phyloP scores from a whole-genome alignment of 208 protist species.

The Acanthamoeba healyi region DNA sequence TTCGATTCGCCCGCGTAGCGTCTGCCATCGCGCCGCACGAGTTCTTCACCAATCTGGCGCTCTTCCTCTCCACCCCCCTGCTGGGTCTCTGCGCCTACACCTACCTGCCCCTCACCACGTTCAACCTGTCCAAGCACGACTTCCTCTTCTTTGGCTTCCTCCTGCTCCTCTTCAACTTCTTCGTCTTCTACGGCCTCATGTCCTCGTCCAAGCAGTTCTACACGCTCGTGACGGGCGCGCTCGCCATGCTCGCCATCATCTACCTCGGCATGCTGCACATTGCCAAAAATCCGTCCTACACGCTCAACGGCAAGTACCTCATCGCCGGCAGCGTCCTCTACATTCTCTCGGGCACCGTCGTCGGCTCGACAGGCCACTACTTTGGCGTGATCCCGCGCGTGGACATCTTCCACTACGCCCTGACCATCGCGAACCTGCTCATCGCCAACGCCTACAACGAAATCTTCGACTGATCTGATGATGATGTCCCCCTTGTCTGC shows the following conservation, averaged over 20 bases:
- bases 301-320: constrained; percentile 44
- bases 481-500: neutral
- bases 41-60: constrained; percentile 70
- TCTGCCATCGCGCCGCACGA: neutral
- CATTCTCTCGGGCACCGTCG: constrained; percentile 5
- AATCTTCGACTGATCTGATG: constrained; percentile 3
- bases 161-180: constrained; percentile 51
- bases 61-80: constrained; percentile 47
- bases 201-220: constrained; percentile 38
- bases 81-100: constrained; percentile 49
- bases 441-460: constrained; percentile 26
- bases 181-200: constrained; percentile 60
- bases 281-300: neutral
- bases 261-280: constrained; percentile 59
- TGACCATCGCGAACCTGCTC: constrained; percentile 13
- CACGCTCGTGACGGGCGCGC: constrained; percentile 25
- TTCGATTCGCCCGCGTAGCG: constrained; percentile 45
- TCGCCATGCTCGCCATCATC: constrained; percentile 35
- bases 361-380: constrained; percentile 55
- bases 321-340: constrained; percentile 25
- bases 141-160: constrained; percentile 40
- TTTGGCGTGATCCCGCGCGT: constrained; percentile 32
- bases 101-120: neutral
- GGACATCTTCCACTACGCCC: constrained; percentile 62
- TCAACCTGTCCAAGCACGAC: constrained; percentile 8